Evolutionary conservation across 768 basidiomycete species (phyloP), one percentile per base, ranked within the genome.

Genomic region (Amanita pallidorosea): DNA sequence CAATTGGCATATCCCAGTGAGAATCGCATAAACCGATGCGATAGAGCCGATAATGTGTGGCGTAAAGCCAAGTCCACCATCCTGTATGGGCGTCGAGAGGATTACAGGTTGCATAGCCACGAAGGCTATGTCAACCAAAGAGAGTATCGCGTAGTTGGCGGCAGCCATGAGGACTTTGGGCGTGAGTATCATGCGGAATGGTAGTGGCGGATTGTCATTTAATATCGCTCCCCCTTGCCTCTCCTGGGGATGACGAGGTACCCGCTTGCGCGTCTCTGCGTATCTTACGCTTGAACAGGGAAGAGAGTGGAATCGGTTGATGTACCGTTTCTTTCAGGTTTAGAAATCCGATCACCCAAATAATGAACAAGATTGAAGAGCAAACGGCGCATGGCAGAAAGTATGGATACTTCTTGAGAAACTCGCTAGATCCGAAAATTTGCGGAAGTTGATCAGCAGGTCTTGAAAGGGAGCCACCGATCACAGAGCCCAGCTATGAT

Each of bases 51-150:
- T 86, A 7, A 73, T 65, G 2, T 85, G 40, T 18, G 18, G 40
- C 18, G 82, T 17, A 72, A 85, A 64, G 7, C 79, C 81, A 12
- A 85, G 71, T 0, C 84, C 85, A 17, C 85, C 84, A 2, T 77
- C 66, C 9, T 65, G 64, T 37, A 78, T 62, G 0, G 86, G 82
- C 0, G 81, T 85, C 11, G 82, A 74, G 52, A 75, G 71, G 63
- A 84, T 83, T 17, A 85, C 7, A 29, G 7, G 54, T 76, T 71
- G 1, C 76, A 61, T 35, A 83, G 77, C 52, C 85, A 80, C 12
- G 78, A 52, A 80, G 84, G 58, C 13, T 36, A n/a, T 13, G n/a
- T 36, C 35, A 11, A 36, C 35, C 15, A 36, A 15, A 36, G 15
- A 36, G 29, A 29, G 29, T 9, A 29, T 29, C 8, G 29, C 29